phyloP scores from a whole-genome alignment of 2,329 filamentous ascomycete species.

The Neofusicoccum ribis region DNA sequence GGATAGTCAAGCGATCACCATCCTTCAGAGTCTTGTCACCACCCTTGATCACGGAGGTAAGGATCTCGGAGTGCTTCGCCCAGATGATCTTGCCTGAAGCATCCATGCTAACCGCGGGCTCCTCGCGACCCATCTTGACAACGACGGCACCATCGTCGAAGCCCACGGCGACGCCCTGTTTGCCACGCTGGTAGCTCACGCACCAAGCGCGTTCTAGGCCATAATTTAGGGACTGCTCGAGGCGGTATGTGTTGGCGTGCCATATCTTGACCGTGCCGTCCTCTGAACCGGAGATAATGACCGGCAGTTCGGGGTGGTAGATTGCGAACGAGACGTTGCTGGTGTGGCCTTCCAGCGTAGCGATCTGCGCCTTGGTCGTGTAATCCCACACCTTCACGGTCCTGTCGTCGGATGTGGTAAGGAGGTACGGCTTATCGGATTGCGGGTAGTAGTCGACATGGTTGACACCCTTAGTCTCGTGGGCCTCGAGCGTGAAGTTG shows the following conservation, averaged over 20 bases:
- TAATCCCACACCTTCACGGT: constrained; percentile 99
- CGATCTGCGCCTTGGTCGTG: constrained; percentile 95
- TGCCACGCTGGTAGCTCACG: constrained; percentile 90
- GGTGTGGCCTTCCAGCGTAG: constrained; percentile 93
- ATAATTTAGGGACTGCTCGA: constrained; percentile 95
- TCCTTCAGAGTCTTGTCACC: constrained; percentile 84
- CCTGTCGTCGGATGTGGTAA: constrained; percentile 94
- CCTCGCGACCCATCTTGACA: constrained; percentile 94
- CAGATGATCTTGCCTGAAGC: constrained; percentile 92
- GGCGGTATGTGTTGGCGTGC: constrained; percentile 95
- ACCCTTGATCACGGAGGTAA: constrained; percentile 92
- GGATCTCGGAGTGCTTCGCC: constrained; percentile 92
- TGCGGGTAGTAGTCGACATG: constrained; percentile 85
- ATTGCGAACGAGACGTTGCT: constrained; percentile 98
- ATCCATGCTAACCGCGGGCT: constrained; percentile 98
- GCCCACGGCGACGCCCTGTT: constrained; percentile 91
- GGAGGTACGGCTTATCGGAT: constrained; percentile 75
- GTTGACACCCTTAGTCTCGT: constrained; percentile 97
- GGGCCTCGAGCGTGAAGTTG: constrained; percentile 95
- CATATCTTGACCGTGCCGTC: constrained; percentile 97
- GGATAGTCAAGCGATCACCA: constrained; percentile 78
- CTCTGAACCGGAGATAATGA: constrained; percentile 97
- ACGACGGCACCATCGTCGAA: constrained; percentile 98
- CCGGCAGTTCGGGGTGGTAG: constrained; percentile 93
- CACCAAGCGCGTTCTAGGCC: constrained; percentile 96